These are phyloP conservation scores for Umbelopsis sp. DNA, from an alignment of 371 early-diverging fungal genomes.

Conservation along the genomic window DNA sequence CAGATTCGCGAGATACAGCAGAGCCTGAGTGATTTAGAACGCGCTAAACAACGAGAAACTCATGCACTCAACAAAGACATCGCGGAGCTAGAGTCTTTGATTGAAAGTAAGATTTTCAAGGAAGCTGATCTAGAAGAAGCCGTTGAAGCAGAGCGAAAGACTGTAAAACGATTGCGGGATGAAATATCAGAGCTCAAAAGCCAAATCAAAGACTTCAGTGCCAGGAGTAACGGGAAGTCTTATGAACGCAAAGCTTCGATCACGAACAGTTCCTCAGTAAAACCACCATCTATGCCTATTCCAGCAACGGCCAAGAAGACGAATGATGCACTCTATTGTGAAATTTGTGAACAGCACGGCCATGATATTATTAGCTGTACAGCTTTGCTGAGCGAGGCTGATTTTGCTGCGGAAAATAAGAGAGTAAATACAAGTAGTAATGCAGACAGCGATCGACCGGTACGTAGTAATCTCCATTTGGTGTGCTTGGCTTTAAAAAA, in stretches of 20 bases:
- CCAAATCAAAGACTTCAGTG: constrained; percentile 31
- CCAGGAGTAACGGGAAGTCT: constrained; percentile 15
- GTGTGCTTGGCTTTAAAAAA: too few relatives aligned
- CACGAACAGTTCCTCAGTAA: constrained; percentile 14
- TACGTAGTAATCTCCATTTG: constrained; percentile 16
- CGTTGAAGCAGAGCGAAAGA: constrained; percentile 55
- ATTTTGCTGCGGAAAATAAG: constrained; percentile 14
- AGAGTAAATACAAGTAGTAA: constrained; percentile 13
- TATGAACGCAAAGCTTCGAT: constrained; percentile 1
- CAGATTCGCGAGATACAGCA: constrained; percentile 63
- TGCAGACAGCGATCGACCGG: constrained; percentile 18
- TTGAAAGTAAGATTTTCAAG: constrained; percentile 78
- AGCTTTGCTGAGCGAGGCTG: constrained; percentile 39
- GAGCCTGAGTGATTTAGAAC: constrained; percentile 57
- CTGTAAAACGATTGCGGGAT: constrained; percentile 50
- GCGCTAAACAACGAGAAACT: constrained; percentile 63
- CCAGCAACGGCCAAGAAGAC: not conserved
- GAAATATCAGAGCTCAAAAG: constrained; percentile 56
- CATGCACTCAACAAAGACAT: constrained; percentile 66
- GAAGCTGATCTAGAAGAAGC: constrained; percentile 77
- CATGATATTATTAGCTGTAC: constrained; percentile 72
- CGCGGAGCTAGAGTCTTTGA: constrained; percentile 67
- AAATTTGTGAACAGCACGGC: constrained; percentile 69
- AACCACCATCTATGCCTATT: constrained; percentile 8
- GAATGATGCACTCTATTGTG: constrained; percentile 52